Conservation (phyloP, 352 stramenopile genomes). For the Peronosclerospora sorghi region DNA sequence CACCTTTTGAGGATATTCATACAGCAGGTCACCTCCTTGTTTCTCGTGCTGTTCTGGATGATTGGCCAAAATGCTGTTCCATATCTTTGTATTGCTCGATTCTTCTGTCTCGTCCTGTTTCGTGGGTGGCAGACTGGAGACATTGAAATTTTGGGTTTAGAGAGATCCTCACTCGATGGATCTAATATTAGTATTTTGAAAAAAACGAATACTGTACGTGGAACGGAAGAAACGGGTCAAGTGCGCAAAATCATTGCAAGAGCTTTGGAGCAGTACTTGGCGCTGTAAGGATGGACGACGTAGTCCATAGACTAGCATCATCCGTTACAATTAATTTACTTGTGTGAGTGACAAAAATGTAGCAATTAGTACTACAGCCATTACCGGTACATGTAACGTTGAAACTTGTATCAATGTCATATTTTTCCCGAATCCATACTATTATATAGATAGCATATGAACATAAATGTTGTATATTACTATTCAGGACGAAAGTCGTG, state of each 20-base stretch:
- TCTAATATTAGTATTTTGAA: neutral
- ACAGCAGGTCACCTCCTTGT: conserved; percentile 62
- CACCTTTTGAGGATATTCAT: conserved; percentile 79
- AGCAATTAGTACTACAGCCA: too few species aligned
- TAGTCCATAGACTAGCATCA: conserved; percentile 20
- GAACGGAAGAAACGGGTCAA: conserved; percentile 27
- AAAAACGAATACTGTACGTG: conserved; percentile 13
- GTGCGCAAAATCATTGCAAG: conserved; percentile 3
- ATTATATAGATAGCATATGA: too few species aligned
- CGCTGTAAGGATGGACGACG: conserved; percentile 17
- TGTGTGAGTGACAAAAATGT: too few species aligned
- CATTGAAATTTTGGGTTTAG: neutral
- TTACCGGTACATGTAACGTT: too few species aligned
- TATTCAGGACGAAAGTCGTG: too few species aligned
- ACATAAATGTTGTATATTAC: too few species aligned
- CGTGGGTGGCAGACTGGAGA: conserved; percentile 11
- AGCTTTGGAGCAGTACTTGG: conserved; percentile 1
- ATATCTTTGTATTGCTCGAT: conserved; percentile 61
- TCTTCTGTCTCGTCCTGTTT: conserved; percentile 24
- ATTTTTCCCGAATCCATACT: too few species aligned
- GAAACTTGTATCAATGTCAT: too few species aligned
- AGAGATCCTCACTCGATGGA: too few species aligned
- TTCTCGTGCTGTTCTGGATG: conserved; percentile 38
- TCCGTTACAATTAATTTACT: conserved; percentile 3
- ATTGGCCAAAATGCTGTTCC: conserved; percentile 51